Evolutionary conservation across 352 stramenopile genomes (phyloP).

Genomic region (Phytopythium oedochilum): DNA sequence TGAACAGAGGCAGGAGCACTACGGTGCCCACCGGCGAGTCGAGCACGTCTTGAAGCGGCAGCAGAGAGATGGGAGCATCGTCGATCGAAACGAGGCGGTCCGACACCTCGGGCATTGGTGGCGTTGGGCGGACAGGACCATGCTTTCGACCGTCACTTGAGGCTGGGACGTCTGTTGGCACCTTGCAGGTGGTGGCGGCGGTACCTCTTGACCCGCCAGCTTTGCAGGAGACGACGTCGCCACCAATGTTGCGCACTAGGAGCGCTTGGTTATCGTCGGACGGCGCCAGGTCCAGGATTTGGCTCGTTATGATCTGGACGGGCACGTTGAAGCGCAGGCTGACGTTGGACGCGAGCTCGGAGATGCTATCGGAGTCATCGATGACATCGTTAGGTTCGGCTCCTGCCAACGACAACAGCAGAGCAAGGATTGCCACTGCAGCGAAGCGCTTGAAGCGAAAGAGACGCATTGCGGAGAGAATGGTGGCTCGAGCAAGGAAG

Average conservation of each 20-base stretch:
- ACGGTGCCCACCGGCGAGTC: conserved; percentile 30
- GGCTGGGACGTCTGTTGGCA: neutral
- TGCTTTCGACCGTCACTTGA: neutral
- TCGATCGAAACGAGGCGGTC: conserved; percentile 50
- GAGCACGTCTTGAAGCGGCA: conserved; percentile 43
- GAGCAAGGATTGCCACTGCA: neutral
- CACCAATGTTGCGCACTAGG: conserved; percentile 13
- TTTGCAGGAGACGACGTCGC: neutral
- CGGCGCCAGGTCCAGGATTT: conserved; percentile 21
- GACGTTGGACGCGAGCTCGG: neutral
- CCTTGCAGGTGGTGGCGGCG: neutral
- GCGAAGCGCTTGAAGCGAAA: neutral
- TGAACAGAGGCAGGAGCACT: conserved; percentile 48
- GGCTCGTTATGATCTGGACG: conserved; percentile 16
- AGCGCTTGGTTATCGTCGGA: conserved; percentile 17
- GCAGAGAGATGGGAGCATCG: conserved; percentile 30
- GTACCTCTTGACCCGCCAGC: neutral
- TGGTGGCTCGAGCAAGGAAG: neutral
- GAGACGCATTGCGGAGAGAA: neutral
- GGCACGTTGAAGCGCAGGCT: conserved; percentile 29
- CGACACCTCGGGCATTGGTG: conserved; percentile 6
- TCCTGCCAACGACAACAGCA: too few species aligned
- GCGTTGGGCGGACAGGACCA: neutral
- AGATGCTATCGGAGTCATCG: neutral
- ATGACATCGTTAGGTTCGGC: too few species aligned